Base-by-base conservation (phyloP, 225 moss, liverwort and hornwort species). In the Bryoerythrophyllum caledonicum region DNA sequence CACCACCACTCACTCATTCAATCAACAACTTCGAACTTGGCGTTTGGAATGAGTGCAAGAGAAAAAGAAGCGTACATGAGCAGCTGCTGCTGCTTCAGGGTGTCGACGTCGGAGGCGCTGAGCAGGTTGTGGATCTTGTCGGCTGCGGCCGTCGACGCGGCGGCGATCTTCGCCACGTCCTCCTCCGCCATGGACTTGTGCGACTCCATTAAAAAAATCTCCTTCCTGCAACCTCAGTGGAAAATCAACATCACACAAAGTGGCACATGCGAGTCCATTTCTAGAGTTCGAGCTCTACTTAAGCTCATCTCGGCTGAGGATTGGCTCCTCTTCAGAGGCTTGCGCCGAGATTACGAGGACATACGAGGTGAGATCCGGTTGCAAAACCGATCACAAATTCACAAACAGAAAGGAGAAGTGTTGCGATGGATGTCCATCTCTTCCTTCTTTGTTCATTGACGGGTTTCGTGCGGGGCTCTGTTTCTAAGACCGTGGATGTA, bases 41-140 rank as follows among this genome's bases (percentile, higher is more conserved):
- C n/a, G n/a, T n/a, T n/a, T n/a, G n/a, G n/a, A n/a, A n/a, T n/a
- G 17, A 49, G 6, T 19, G 48, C 5, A 17, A 49, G 5, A 6
- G 16, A 14, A 17, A 6, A 19, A 7, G 48, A 3, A 49, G 48
- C 13, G 44, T 83, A 88, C 88, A 88, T 86, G 35, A 88, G 80
- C 40, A 85, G 66, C 19, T 88, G 88, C 21, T 88, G 88, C 12
- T 77, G 86, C 71, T 81, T 83, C 16, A 88, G 72, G 48, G 83
- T 79, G 60, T 81, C 88, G 3, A 88, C 88, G 68, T 88, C 83
- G 24, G 81, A 30, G 6, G 86, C 68, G 69, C 86, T 88, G 60
- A 86, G 85, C 69, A 88, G 58, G 54, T 68, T 86, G 13, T 69
- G 83, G 27, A 88, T 76, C 35, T 74, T 76, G 44, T 81, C 79